Percentiles rank a stretch among this genome's conserved stretches.
Conservation (phyloP, 2,329 filamentous ascomycete genomes). For the Colletotrichum lupini region DNA sequence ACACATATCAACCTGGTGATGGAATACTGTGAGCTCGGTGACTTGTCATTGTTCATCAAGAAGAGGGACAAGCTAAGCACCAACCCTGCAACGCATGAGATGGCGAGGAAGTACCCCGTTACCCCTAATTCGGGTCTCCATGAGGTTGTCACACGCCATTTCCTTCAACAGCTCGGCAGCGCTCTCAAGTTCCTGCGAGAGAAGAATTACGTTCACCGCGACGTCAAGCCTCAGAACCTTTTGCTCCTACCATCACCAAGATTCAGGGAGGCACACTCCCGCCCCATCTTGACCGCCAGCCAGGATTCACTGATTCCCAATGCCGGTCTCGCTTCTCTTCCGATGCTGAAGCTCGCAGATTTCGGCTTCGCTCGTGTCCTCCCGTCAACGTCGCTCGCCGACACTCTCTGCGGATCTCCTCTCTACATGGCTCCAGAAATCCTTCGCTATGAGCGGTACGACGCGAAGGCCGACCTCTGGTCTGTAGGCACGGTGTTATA, state of each 20-base stretch:
- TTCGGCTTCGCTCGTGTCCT: slow-evolving; percentile 98
- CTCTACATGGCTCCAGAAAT: slow-evolving; percentile 99
- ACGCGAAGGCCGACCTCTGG: slow-evolving; percentile 97
- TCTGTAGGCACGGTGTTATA: slow-evolving; percentile 95
- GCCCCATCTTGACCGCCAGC: slow-evolving; percentile 80
- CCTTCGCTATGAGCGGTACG: slow-evolving; percentile 95
- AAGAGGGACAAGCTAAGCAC: slow-evolving; percentile 84
- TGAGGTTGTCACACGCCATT: slow-evolving; percentile 96
- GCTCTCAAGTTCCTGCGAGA: slow-evolving; percentile 89
- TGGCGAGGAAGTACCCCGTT: slow-evolving; percentile 94
- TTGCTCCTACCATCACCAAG: slow-evolving; percentile 85
- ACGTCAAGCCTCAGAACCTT: slow-evolving; percentile 97
- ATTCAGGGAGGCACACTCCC: slow-evolving; percentile 71
- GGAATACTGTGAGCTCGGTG: slow-evolving; percentile 97
- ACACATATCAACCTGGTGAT: slow-evolving; percentile 96
- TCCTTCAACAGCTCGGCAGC: slow-evolving; percentile 93
- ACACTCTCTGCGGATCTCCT: slow-evolving; percentile 95
- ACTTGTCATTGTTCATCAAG: slow-evolving; percentile 96
- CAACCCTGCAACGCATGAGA: slow-evolving; percentile 85
- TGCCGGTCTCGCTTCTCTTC: slow-evolving; percentile 83
- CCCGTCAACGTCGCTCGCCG: slow-evolving; percentile 89
- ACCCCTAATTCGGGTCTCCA: slow-evolving; percentile 86
- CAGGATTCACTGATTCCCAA: slow-evolving; percentile 84
- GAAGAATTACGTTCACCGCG: slow-evolving; percentile 91
- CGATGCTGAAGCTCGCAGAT: slow-evolving; percentile 97